Percentiles rank a stretch among this genome's conserved stretches.
phyloP scores from a whole-genome alignment of 768 basidiomycete species.

The Macrocybe gigantea region DNA sequence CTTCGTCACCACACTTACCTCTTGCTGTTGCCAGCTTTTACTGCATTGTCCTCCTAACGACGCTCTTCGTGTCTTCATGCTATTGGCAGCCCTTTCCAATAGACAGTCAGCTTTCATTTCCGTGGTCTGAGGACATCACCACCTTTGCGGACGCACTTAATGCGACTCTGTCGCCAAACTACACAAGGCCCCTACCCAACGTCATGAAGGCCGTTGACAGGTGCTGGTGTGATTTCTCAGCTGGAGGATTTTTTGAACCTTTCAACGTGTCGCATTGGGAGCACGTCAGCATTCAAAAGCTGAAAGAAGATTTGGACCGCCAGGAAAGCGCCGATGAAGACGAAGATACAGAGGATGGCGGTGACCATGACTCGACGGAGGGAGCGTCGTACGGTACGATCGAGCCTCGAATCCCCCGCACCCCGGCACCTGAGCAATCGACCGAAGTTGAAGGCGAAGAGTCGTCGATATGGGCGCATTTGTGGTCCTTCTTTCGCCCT shows the following conservation, averaged over 20 bases:
- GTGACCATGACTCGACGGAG: not conserved
- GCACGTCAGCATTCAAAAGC: constrained; percentile 48
- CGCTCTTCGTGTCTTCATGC: constrained; percentile 83
- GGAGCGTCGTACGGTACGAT: too few species aligned
- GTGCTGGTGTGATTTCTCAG: constrained; percentile 81
- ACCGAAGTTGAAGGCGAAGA: too few species aligned
- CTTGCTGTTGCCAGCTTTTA: constrained; percentile 55
- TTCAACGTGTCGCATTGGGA: constrained; percentile 80
- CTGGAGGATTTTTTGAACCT: constrained; percentile 63
- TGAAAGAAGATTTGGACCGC: constrained; percentile 33
- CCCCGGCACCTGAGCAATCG: too few species aligned
- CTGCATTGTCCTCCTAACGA: constrained; percentile 75
- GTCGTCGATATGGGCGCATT: too few species aligned
- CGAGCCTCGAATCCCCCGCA: too few species aligned
- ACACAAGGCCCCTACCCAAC: constrained; percentile 39
- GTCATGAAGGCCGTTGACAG: constrained; percentile 67
- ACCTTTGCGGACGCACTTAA: constrained; percentile 67
- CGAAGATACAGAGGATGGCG: constrained; percentile 7
- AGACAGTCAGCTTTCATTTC: constrained; percentile 52
- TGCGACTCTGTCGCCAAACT: constrained; percentile 34
- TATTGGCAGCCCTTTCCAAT: constrained; percentile 83
- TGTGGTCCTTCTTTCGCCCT: too few species aligned
- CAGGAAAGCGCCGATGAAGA: constrained; percentile 20
- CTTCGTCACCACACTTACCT: not conserved
- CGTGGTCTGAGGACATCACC: constrained; percentile 67